These are phyloP conservation scores for Kazachstania taianensis DNA, from an alignment of 805 yeast species.

Conservation along the genomic window DNA sequence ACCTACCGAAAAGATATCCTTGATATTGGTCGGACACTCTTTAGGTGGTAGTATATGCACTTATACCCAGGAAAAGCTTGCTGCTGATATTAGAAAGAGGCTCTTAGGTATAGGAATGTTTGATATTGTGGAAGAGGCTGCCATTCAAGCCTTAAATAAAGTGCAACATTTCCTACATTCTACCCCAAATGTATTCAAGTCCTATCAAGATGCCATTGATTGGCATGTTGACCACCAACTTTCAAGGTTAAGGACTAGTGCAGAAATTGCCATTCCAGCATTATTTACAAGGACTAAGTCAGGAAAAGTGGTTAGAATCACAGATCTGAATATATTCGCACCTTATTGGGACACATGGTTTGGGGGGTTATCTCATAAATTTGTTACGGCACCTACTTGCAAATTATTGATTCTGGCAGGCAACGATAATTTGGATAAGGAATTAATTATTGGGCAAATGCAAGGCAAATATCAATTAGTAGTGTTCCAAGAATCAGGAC, in stretches of 20 bases:
- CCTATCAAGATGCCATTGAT: constrained; percentile 51
- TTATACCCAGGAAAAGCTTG: constrained; percentile 31
- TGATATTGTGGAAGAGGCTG: constrained; percentile 93
- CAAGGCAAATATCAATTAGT: constrained; percentile 91
- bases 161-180: constrained; percentile 57
- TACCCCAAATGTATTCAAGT: constrained; percentile 53
- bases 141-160: constrained; percentile 52
- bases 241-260: constrained; percentile 50
- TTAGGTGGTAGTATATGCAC: constrained; percentile 85
- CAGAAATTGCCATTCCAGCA: constrained; percentile 69
- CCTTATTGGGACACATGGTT: constrained; percentile 85
- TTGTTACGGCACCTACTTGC: constrained; percentile 43
- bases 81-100: constrained; percentile 12
- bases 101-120: constrained; percentile 66
- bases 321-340: constrained; percentile 51
- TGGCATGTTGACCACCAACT: constrained; percentile 66
- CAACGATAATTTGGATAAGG: constrained; percentile 77
- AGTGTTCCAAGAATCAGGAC: constrained; percentile 76
- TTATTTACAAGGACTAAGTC: constrained; percentile 31
- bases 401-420: constrained; percentile 78
- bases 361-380: constrained; percentile 45
- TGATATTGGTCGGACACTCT: constrained; percentile 78
- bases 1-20: constrained; percentile 14
- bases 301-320: constrained; percentile 43
- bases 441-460: constrained; percentile 91